Percentiles rank a stretch among this genome's conserved stretches.
Conservation (phyloP, 805 yeast species). For the Cyberlindnera galapagoensis region DNA sequence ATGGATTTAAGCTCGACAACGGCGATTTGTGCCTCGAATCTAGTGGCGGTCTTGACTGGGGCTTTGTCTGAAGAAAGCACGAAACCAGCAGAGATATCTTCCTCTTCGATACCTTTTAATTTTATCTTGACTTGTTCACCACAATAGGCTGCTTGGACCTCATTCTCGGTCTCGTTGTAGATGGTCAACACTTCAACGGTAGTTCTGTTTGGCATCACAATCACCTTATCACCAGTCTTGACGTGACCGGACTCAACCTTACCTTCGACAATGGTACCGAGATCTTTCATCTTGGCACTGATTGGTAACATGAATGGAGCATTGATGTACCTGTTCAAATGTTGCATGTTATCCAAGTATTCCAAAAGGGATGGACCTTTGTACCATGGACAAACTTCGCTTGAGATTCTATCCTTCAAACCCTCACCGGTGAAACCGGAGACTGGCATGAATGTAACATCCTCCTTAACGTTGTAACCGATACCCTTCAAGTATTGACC, state of each 20-base stretch:
- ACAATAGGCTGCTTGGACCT: conserved; percentile 81
- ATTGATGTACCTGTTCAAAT: conserved; percentile 77
- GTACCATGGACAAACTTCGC: conserved; percentile 85
- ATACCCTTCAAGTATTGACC: conserved; percentile 74
- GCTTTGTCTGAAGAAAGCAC: conserved; percentile 79
- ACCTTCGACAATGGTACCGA: conserved; percentile 98
- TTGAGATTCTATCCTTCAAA: conserved; percentile 74
- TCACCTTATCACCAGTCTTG: conserved; percentile 65
- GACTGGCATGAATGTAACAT: conserved; percentile 91
- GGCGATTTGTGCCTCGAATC: conserved; percentile 93
- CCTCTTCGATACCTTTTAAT: conserved; percentile 95
- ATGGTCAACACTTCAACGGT: conserved; percentile 80
- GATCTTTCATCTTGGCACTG: conserved; percentile 89
- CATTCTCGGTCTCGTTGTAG: conserved; percentile 93
- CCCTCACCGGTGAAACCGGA: conserved; percentile 98
- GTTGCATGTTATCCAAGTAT: conserved; percentile 76
- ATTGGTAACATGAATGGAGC: conserved; percentile 98
- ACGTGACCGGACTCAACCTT: conserved; percentile 95
- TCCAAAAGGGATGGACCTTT: conserved; percentile 87
- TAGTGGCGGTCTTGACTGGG: conserved; percentile 88
- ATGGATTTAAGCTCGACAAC: conserved; percentile 94
- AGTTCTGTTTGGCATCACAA: conserved; percentile 89
- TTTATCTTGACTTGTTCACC: conserved; percentile 97
- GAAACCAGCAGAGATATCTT: conserved; percentile 86
- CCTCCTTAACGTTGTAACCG: conserved; percentile 81